These are phyloP conservation scores for Venturia effusa DNA, from an alignment of 2,329 filamentous ascomycete species.

Conservation along the genomic window DNA sequence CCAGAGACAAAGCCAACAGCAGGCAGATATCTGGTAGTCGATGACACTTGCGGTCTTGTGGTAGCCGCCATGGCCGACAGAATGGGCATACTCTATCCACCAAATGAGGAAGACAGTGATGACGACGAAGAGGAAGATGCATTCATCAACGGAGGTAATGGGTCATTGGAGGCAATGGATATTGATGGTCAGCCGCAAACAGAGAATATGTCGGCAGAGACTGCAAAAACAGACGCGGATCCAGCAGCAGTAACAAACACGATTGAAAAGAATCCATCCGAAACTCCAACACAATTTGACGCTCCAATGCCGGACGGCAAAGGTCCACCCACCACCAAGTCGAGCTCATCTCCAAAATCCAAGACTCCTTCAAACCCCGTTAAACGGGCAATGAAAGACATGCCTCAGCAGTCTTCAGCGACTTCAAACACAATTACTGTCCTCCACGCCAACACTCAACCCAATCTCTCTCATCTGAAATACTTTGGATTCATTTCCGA, in stretches of 20 bases:
- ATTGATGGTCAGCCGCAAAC: slow-evolving; percentile 13
- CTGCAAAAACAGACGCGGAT: not conserved
- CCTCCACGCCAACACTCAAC: slow-evolving; percentile 71
- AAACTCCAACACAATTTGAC: not conserved
- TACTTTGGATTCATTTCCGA: slow-evolving; percentile 80
- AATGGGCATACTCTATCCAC: slow-evolving; percentile 66
- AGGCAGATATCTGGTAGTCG: slow-evolving; percentile 65
- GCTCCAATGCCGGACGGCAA: not conserved
- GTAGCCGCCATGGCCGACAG: slow-evolving; percentile 78
- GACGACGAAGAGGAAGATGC: slow-evolving; percentile 31
- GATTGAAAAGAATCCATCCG: not conserved
- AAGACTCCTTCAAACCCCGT: slow-evolving; percentile 14
- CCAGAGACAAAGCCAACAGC: slow-evolving; percentile 13
- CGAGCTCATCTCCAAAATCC: not conserved
- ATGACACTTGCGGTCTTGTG: slow-evolving; percentile 76
- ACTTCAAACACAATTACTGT: slow-evolving; percentile 68
- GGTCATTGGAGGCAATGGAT: not conserved
- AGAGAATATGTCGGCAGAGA: not conserved
- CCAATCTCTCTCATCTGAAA: slow-evolving; percentile 76
- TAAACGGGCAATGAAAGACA: slow-evolving; percentile 17
- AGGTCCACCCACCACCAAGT: not conserved
- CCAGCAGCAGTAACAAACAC: not conserved
- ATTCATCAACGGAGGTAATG: slow-evolving; percentile 15
- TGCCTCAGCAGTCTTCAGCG: slow-evolving; percentile 39
- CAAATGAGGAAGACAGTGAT: slow-evolving; percentile 16